A percentile compares a stretch with the other conserved stretches of the same genome.
phyloP scores from a whole-genome alignment of 2,329 filamentous ascomycete species.

The Leptographium galeiforme region DNA sequence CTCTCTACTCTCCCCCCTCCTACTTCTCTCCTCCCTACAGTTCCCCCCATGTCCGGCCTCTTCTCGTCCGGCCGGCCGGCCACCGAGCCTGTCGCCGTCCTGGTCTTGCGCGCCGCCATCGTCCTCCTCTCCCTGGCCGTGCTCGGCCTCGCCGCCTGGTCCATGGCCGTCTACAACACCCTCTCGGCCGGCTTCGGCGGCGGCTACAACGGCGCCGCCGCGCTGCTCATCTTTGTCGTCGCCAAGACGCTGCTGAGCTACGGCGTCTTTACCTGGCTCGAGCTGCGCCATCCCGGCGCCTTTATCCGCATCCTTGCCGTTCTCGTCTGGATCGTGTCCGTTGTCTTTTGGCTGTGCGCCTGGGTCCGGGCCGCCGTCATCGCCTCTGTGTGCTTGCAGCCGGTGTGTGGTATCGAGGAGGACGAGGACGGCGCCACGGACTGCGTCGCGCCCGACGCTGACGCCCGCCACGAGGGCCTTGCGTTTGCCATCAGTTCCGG shows the following conservation, averaged over 20 bases:
- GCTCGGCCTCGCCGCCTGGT: slow-evolving; percentile 26
- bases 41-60: slow-evolving; percentile 16
- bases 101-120: slow-evolving; percentile 24
- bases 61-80: slow-evolving; percentile 23
- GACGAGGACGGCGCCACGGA: slow-evolving; percentile 10
- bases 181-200: slow-evolving; percentile 11
- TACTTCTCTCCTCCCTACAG: not conserved
- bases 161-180: slow-evolving; percentile 21
- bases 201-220: slow-evolving; percentile 20
- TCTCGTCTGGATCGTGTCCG: slow-evolving; percentile 20
- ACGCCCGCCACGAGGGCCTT: slow-evolving; percentile 15
- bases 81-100: slow-evolving; percentile 20
- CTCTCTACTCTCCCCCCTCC: not conserved
- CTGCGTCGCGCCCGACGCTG: slow-evolving; percentile 9
- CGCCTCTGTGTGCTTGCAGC: slow-evolving; percentile 22
- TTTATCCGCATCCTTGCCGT: slow-evolving; percentile 26
- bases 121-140: slow-evolving; percentile 25
- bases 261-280: slow-evolving; percentile 22
- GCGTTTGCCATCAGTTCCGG: slow-evolving; percentile 25
- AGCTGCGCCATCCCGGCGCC: slow-evolving; percentile 21
- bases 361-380: slow-evolving; percentile 10
- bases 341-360: slow-evolving; percentile 24
- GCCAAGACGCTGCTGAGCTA: slow-evolving; percentile 28
- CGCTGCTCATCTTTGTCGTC: slow-evolving; percentile 31
- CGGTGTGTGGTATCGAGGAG: slow-evolving; percentile 16